These are phyloP conservation scores for Cornus controversa DNA, from an alignment of 148 eudicot species.

Conservation along the genomic window DNA sequence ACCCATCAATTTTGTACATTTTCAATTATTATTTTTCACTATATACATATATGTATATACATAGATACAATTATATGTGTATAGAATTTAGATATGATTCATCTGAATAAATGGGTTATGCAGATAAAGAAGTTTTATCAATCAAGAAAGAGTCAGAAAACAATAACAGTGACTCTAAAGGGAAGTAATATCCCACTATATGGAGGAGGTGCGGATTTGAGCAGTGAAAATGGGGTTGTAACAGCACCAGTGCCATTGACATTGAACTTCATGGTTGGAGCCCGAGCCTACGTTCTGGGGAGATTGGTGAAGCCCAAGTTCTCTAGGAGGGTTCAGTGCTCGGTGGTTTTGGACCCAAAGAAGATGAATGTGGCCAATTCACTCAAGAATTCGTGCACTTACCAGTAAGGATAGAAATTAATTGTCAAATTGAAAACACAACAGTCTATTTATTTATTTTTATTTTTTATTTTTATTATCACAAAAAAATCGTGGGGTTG, in stretches of 20 bases:
- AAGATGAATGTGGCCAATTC: constrained; percentile 52
- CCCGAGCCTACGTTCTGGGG: constrained; percentile 79
- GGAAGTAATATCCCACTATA: constrained; percentile 65
- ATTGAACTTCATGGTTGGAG: constrained; percentile 55
- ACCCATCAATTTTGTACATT: background rate
- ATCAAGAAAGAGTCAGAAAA: constrained; percentile 57
- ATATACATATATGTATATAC: background rate
- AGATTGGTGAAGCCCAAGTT: constrained; percentile 81
- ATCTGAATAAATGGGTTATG: too few relatives aligned
- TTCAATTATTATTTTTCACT: too few relatives aligned
- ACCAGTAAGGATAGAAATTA: background rate
- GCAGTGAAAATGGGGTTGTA: constrained; percentile 40
- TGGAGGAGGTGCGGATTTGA: constrained; percentile 58
- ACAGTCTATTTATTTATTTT: background rate
- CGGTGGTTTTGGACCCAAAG: constrained; percentile 56
- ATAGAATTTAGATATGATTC: too few relatives aligned
- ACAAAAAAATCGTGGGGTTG: background rate
- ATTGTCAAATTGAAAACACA: background rate
- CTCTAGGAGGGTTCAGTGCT: constrained; percentile 46
- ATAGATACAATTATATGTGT: too few relatives aligned
- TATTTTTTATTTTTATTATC: too few relatives aligned
- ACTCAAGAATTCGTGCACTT: constrained; percentile 53
- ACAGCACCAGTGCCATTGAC: constrained; percentile 48
- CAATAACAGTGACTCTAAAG: constrained; percentile 35
- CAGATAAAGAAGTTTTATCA: constrained; percentile 71